Evolutionary conservation across 176 grass and related monocot species (phyloP).

Genomic region (Avena atlantica): DNA sequence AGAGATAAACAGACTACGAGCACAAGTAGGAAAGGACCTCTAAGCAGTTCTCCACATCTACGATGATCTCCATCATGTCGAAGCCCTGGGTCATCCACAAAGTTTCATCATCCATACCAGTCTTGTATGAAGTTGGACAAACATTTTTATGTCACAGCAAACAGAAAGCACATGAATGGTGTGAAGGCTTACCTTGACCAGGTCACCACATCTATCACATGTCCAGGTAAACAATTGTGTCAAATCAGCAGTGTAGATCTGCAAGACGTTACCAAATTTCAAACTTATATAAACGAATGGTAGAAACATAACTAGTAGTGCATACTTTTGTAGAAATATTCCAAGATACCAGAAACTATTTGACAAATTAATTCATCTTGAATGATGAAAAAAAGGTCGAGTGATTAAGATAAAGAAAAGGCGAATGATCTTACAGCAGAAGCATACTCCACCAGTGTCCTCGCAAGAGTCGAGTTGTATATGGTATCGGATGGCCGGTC

Average conservation of each 20-base stretch:
- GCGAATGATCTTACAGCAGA: constrained; percentile 69
- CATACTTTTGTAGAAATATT: neutral
- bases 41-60: constrained; percentile 90
- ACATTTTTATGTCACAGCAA: constrained; percentile 9
- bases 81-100: constrained; percentile 67
- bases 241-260: constrained; percentile 95
- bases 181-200: constrained; percentile 62
- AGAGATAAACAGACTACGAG: neutral
- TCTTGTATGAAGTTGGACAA: neutral
- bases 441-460: constrained; percentile 88
- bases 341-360: neutral
- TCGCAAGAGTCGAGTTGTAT: constrained; percentile 84
- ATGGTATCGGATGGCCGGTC: constrained; percentile 42
- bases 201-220: constrained; percentile 79
- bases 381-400: neutral
- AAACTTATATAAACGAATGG: neutral
- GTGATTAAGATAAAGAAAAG: constrained; percentile 3
- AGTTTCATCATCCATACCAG: constrained; percentile 34
- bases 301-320: neutral
- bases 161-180: neutral
- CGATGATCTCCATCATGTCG: constrained; percentile 75
- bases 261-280: constrained; percentile 30
- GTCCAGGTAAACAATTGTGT: constrained; percentile 91
- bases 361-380: neutral
- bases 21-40: constrained; percentile 54